These are phyloP conservation scores for Actinomortierella wolfii DNA, from an alignment of 371 early-diverging fungal genomes.

Conservation along the genomic window DNA sequence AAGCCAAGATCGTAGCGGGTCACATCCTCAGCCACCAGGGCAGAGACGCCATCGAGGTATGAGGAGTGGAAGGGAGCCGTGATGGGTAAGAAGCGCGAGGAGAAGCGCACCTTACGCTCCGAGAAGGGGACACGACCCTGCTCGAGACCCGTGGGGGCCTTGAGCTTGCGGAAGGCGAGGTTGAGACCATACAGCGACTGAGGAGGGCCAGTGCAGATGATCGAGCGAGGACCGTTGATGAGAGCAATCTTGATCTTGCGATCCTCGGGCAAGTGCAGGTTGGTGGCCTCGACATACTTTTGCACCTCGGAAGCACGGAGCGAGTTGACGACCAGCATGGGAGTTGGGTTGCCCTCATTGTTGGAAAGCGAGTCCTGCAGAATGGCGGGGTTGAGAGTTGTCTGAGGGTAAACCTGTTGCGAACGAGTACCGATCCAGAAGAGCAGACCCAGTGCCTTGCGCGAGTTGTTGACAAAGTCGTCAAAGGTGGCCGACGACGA, in stretches of 20 bases:
- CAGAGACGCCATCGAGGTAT: conserved; percentile 72
- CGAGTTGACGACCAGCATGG: conserved; percentile 88
- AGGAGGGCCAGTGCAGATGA: conserved; percentile 86
- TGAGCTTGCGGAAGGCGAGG: conserved; percentile 84
- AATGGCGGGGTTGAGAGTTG: conserved; percentile 87
- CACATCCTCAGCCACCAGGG: conserved; percentile 69
- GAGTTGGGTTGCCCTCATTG: conserved; percentile 93
- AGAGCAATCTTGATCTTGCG: conserved; percentile 84
- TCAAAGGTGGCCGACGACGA: conserved; percentile 82
- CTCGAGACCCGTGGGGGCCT: conserved; percentile 81
- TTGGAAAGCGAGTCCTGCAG: conserved; percentile 87
- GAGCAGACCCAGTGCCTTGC: conserved; percentile 86
- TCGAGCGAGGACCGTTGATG: conserved; percentile 86
- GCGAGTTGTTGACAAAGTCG: conserved; percentile 79
- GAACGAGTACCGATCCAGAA: conserved; percentile 93
- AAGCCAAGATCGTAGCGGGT: conserved; percentile 61
- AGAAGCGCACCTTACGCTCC: conserved; percentile 87
- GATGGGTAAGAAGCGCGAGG: conserved; percentile 87
- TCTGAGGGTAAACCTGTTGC: conserved; percentile 86
- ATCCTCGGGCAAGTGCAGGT: conserved; percentile 81
- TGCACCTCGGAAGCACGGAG: conserved; percentile 77
- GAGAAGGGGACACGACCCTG: conserved; percentile 87
- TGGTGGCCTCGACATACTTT: conserved; percentile 84
- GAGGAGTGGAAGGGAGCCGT: conserved; percentile 88
- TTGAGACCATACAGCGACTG: conserved; percentile 91